These are phyloP conservation scores for Suillus sp. DNA, from an alignment of 768 basidiomycete species.

Conservation along the genomic window DNA sequence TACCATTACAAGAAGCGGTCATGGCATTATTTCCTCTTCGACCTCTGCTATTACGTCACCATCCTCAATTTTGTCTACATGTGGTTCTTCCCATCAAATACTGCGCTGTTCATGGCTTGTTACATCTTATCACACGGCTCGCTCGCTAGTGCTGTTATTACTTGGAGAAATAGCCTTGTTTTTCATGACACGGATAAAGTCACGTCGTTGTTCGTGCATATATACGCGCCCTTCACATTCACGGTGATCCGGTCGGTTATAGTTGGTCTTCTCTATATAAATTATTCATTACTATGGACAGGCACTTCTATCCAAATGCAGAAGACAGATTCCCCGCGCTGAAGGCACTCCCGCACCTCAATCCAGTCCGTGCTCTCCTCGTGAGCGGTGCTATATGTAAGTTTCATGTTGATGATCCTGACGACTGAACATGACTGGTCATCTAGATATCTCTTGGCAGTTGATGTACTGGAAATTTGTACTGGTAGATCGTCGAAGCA, in stretches of 20 bases:
- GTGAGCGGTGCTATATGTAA: constrained; percentile 83
- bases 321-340: constrained; percentile 87
- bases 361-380: constrained; percentile 71
- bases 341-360: constrained; percentile 62
- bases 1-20: constrained; percentile 90
- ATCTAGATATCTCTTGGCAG: constrained; percentile 91
- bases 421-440: constrained; percentile 12
- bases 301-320: constrained; percentile 87
- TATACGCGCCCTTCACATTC: constrained; percentile 89
- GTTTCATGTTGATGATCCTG: constrained; percentile 30
- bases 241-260: constrained; percentile 79
- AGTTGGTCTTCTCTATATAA: constrained; percentile 6
- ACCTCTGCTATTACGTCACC: constrained; percentile 91
- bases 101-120: constrained; percentile 84
- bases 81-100: constrained; percentile 82
- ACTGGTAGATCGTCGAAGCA: constrained; percentile 81
- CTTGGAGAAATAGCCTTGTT: constrained; percentile 97
- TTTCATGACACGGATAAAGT: constrained; percentile 98
- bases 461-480: constrained; percentile 95
- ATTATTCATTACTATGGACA: constrained; percentile 29
- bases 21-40: constrained; percentile 95
- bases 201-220: constrained; percentile 92
- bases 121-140: constrained; percentile 92
- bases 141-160: constrained; percentile 92
- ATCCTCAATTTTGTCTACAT: constrained; percentile 90